A percentile compares a stretch with the other conserved stretches of the same genome.
Evolutionary conservation across 257 asterid species (phyloP).

Genomic region (Solanum stenotomum): DNA sequence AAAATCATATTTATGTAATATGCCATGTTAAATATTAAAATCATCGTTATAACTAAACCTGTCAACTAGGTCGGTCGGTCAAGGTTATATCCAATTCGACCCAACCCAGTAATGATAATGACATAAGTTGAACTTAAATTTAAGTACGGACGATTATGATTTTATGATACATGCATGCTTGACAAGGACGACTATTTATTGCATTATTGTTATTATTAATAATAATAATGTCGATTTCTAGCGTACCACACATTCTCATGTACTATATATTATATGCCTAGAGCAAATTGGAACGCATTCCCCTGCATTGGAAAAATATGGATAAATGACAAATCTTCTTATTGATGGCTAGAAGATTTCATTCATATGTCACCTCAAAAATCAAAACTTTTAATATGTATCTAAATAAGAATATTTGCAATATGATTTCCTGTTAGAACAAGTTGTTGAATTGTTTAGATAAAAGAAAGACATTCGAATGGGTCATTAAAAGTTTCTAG

Average conservation of each 20-base stretch:
- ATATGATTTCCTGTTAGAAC: too few species aligned
- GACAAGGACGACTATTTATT: neutral
- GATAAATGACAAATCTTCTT: neutral
- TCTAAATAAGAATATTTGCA: neutral
- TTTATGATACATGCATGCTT: neutral
- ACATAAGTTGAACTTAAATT: neutral
- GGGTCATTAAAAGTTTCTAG: too few species aligned
- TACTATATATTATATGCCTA: neutral
- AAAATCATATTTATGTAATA: too few species aligned
- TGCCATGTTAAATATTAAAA: neutral
- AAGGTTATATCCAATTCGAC: neutral
- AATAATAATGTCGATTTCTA: neutral
- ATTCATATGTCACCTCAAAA: neutral
- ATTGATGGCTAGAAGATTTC: neutral
- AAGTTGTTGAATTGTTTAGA: too few species aligned
- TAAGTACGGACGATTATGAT: neutral
- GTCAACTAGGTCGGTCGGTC: neutral
- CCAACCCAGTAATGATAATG: neutral
- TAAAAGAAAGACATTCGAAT: too few species aligned
- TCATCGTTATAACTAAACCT: neutral
- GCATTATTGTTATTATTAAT: neutral
- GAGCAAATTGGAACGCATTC: neutral
- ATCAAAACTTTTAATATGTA: neutral
- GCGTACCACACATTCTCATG: neutral
- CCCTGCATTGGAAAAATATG: neutral